Percentiles rank a stretch among this genome's conserved stretches.
phyloP scores from a whole-genome alignment of 306 rosid genomes.

The Rubus parviflorus region DNA sequence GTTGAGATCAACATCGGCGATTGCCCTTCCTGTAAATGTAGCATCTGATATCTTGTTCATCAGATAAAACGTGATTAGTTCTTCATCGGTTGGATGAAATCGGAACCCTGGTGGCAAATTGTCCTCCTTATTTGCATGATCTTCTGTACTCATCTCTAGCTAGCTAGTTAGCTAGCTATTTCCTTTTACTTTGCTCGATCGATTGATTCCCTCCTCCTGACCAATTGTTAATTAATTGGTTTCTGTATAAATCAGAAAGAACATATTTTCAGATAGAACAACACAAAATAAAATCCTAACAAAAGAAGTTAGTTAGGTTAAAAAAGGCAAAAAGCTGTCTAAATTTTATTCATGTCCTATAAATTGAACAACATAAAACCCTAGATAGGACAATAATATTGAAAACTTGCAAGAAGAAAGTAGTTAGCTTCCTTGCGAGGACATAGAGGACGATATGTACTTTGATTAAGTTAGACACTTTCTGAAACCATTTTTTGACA shows the following conservation, averaged over 20 bases:
- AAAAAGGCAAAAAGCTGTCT: neutral
- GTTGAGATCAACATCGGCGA: slow-evolving; percentile 89
- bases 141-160: slow-evolving; percentile 47
- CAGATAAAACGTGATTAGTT: slow-evolving; percentile 75
- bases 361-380: neutral
- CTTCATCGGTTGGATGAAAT: slow-evolving; percentile 95
- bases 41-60: slow-evolving; percentile 75
- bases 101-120: slow-evolving; percentile 88
- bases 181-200: neutral
- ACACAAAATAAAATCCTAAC: neutral
- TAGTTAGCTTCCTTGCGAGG: slow-evolving; percentile 11
- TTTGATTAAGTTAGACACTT: slow-evolving; percentile 12
- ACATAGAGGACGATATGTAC: slow-evolving; percentile 5
- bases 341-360: neutral
- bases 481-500: neutral
- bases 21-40: slow-evolving; percentile 63
- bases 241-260: neutral
- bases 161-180: neutral
- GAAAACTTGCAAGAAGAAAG: slow-evolving; percentile 3
- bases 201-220: neutral
- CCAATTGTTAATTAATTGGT: neutral
- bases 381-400: neutral
- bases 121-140: slow-evolving; percentile 47
- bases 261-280: neutral
- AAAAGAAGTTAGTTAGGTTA: neutral